Base-by-base conservation (phyloP, 2,329 filamentous ascomycete genomes). In the Fusarium sp. region DNA sequence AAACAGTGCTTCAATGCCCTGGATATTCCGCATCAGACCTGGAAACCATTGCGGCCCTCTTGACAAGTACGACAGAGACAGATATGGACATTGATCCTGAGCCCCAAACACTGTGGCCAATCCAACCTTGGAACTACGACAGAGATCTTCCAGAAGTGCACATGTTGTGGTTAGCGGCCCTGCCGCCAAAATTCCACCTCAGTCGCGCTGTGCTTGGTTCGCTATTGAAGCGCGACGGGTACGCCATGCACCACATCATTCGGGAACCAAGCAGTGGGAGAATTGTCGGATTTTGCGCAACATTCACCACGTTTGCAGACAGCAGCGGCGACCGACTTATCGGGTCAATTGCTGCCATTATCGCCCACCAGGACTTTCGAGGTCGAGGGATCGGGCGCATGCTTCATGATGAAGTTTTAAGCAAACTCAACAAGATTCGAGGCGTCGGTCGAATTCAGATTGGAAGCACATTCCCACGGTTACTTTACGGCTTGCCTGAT, bases 261-360 rank as follows among this genome's bases (percentile, higher is more conserved):
- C 85, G 86, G 58, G 84, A 87, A n/a, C 84, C 86, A 2, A 79
- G 79, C 12, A 79, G 79, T 9, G 65, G 66, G 11, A 82, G 84
- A 38, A 74, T 89, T 27, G 77, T 91, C 40, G 90, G 89, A 0
- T 91, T 91, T 70, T 91, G 89, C 75, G 89, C 89, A 11, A 90
- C 89, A 10, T 91, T 89, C 76, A 87, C 89, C 33, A 89, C 87
- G 5, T 90, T 88, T 78, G 85, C 87, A 54, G 87, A 90, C 71
- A 86, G 85, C 70, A 86, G 84, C 43, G 85, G 84, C 22, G 86
- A 89, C 70, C 84, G 84, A 37, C 81, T 90, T 45, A 84, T 91
- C 56, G 90, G 89, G 10, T 91, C 88, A 4, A 78, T 91, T 35
- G 89, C 89, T 12, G 80, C 86, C 12, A 79, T 91, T 32, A 79